Evolutionary conservation across 2,329 filamentous ascomycete genomes (phyloP), one percentile per base, ranked within the genome.

Genomic region (Fusarium globosum): DNA sequence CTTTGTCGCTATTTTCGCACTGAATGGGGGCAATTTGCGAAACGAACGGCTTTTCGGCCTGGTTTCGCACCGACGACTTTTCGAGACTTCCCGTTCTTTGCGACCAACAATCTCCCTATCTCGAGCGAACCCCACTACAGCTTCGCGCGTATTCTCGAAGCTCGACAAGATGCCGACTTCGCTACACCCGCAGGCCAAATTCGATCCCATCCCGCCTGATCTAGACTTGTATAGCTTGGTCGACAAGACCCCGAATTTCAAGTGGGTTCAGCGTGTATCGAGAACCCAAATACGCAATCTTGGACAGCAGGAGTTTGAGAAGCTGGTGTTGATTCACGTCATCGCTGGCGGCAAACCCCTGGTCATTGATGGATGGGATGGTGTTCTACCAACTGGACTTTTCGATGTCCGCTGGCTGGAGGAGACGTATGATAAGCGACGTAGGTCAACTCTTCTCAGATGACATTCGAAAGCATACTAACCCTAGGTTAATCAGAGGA

Each of bases 341-440:
- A 91, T 98, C 58, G 87, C 92, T 55, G 92, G 92, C 33, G 96
- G 96, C 6, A 95, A 94, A 75, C 96, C 96, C 5, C 86, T 99
- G 12, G 93, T 98, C 16, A 93, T 99, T 61, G 94, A 97, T 78
- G 94, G 94, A 23, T 98, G 96, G 87, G 89, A 97, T 70, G 86
- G 90, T 41, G 87, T 89, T 36, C 83, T 98, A 46, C 93, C 96
- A 58, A 89, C 89, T 48, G 90, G 90, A 83, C 89, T 97, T 1
- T 98, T 98, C 81, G 94, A 91, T 46, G 86, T 88, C 12, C 87
- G 90, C 63, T 99, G 96, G 95, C 85, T 99, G 41, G 91, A 93
- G 79, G 87, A 90, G 61, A 93, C 93, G 39, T 91, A 94, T 79
- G 91, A 94, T 74, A 92, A 92, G 75, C 96, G 97, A 82, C 88